Base-by-base conservation (phyloP, 164 flowering plant species). In the Taxillus chinensis region DNA sequence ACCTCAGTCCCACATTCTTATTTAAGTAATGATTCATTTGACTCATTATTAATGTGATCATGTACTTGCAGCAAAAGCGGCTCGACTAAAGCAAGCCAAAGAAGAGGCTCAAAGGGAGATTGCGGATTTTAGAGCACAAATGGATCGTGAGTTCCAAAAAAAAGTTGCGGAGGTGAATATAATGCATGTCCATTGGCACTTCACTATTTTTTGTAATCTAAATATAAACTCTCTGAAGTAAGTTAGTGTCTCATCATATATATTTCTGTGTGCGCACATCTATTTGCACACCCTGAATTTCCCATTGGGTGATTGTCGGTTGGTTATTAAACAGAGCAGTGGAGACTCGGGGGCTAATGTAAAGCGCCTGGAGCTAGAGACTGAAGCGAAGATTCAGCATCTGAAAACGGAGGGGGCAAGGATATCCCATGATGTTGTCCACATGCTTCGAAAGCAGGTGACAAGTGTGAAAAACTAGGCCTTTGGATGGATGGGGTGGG, bases 331-430 rank as follows among this genome's bases (percentile, higher is more conserved):
- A 78, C 93, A 92, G 98, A 88, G 79, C 61, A 90, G 92, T 62
- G 98, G 98, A 55, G 95, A 86, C 74, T 83, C 98, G 0, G 96
- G 98, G 65, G 86, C 95, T 37, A 92, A 90, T 64, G 89, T 83
- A 57, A 92, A 90, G 80, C 84, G 96, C 51, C 96, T 90, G 43
- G 98, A 92, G 55, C 63, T 61, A 66, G 98, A 92, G 73, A 92
- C 98, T 2, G 83, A 72, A 3, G 73, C 12, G 9, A 92, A 86
- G 77, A 92, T 90, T 53, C 37, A 69, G 8, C 75, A 84, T 64
- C 77, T 90, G 75, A 88, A 85, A 62, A 42, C 67, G 8, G 83
- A 86, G 67, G 72, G 88, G 11, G 60, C 74, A n/a, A 81, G 79
- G 59, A 81, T 88, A 38, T 85, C 93, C 4, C 70, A 67, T 53